Conservation (phyloP, 164 flowering plant genomes). For the Magnolia officinalis region DNA sequence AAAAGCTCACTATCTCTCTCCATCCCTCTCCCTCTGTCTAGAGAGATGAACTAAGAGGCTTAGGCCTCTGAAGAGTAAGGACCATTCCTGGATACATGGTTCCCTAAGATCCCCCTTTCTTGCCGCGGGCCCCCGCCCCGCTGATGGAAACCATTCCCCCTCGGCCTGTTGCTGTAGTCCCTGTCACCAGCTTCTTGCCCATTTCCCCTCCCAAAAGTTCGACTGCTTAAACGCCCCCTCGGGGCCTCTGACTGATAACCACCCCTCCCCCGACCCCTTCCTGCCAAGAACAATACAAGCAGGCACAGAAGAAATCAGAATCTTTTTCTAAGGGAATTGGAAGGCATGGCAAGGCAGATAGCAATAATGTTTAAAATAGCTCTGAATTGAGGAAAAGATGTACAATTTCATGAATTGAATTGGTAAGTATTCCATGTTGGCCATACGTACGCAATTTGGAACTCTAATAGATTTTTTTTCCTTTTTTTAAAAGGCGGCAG, state of each 20-base stretch:
- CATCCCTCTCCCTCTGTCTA: not conserved
- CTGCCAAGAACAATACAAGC: slow-evolving; percentile 23
- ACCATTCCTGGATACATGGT: slow-evolving; percentile 39
- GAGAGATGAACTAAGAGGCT: not conserved
- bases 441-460: too few species aligned
- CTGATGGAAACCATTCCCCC: slow-evolving; percentile 64
- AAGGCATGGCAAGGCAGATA: too few species aligned
- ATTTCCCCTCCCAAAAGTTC: slow-evolving; percentile 45
- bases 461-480: too few species aligned
- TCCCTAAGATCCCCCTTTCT: slow-evolving; percentile 36
- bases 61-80: slow-evolving; percentile 25
- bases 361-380: too few species aligned
- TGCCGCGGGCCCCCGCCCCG: not conserved
- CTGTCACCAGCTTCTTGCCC: slow-evolving; percentile 47
- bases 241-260: slow-evolving; percentile 48
- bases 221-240: slow-evolving; percentile 50
- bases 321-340: too few species aligned
- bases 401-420: too few species aligned
- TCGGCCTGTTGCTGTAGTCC: slow-evolving; percentile 43
- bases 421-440: too few species aligned
- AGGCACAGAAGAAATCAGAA: not conserved
- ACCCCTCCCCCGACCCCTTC: slow-evolving; percentile 71
- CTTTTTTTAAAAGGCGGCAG: too few species aligned
- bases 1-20: not conserved
- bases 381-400: too few species aligned